Conservation (phyloP, 2,329 filamentous ascomycete genomes). For the Cladosporium sp. region DNA sequence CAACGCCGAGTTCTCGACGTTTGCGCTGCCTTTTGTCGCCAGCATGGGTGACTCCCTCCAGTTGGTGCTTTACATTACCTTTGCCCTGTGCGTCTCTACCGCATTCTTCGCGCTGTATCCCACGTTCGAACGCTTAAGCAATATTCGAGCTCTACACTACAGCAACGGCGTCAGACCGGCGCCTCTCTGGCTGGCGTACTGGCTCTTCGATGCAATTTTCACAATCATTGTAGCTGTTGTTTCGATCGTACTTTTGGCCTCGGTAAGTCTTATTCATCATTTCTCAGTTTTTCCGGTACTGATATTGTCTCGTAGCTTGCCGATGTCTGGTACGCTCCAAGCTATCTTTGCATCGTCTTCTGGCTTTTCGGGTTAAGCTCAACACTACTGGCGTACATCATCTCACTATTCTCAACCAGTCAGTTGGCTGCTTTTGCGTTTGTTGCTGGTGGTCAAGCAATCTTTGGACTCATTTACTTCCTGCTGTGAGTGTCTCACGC, state of each 20-base stretch:
- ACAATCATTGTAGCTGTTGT: conserved; percentile 62
- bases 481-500: conserved; percentile 43
- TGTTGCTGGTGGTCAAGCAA: conserved; percentile 69
- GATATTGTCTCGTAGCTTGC: conserved; percentile 24
- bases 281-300: too few relatives aligned
- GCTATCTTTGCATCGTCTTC: conserved; percentile 73
- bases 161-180: conserved; percentile 79
- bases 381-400: conserved; percentile 68
- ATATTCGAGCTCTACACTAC: conserved; percentile 79
- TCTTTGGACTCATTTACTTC: conserved; percentile 46
- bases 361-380: conserved; percentile 76
- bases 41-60: conserved; percentile 69
- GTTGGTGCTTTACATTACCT: conserved; percentile 70
- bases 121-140: conserved; percentile 69
- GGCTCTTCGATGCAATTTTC: conserved; percentile 71
- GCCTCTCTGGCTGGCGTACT: conserved; percentile 78
- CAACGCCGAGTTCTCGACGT: conserved; percentile 63
- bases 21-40: conserved; percentile 67
- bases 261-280: conserved; percentile 38
- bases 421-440: conserved; percentile 83
- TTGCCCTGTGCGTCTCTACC: conserved; percentile 71
- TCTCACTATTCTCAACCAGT: conserved; percentile 71
- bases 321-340: conserved; percentile 67
- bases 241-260: conserved; percentile 62
- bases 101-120: conserved; percentile 87